phyloP scores from a whole-genome alignment of 2,329 filamentous ascomycete genomes.

The Sclerotinia subarctica region DNA sequence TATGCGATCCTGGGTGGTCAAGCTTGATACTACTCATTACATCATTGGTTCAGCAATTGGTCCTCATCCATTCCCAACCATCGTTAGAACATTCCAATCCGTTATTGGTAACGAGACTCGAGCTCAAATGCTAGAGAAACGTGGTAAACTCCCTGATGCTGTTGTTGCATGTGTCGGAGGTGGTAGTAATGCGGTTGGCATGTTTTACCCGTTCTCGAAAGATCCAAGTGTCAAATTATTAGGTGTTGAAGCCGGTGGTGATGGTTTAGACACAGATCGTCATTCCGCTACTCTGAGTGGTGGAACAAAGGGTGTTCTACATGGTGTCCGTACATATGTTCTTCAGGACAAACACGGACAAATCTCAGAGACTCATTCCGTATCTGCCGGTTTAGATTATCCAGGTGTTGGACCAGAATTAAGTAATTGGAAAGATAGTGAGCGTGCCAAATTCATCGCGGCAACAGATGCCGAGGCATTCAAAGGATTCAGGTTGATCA shows the following conservation, averaged over 20 bases:
- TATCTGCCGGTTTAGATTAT: constrained; percentile 95
- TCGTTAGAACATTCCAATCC: constrained; percentile 95
- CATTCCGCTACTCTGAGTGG: constrained; percentile 87
- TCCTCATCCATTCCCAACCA: constrained; percentile 95
- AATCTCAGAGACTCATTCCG: constrained; percentile 91
- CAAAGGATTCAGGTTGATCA: constrained; percentile 77
- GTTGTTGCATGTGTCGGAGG: constrained; percentile 96
- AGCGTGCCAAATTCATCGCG: constrained; percentile 82
- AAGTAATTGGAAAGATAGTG: constrained; percentile 85
- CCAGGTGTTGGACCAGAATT: constrained; percentile 95
- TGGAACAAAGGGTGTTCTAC: constrained; percentile 86
- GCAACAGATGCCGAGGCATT: constrained; percentile 92
- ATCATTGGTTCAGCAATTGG: constrained; percentile 97
- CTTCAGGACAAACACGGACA: constrained; percentile 91
- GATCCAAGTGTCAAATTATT: constrained; percentile 83
- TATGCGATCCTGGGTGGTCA: constrained; percentile 87
- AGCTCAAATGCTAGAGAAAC: constrained; percentile 79
- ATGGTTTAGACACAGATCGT: constrained; percentile 79
- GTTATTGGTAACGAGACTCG: constrained; percentile 96
- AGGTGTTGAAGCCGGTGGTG: constrained; percentile 92
- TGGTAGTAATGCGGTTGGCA: constrained; percentile 90
- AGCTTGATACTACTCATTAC: constrained; percentile 93
- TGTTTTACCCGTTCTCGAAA: constrained; percentile 95
- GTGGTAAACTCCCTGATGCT: constrained; percentile 87
- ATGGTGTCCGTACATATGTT: constrained; percentile 94